phyloP scores from a whole-genome alignment of 2,329 filamentous ascomycete species.

The Paecilomyces dactylethromorphus region DNA sequence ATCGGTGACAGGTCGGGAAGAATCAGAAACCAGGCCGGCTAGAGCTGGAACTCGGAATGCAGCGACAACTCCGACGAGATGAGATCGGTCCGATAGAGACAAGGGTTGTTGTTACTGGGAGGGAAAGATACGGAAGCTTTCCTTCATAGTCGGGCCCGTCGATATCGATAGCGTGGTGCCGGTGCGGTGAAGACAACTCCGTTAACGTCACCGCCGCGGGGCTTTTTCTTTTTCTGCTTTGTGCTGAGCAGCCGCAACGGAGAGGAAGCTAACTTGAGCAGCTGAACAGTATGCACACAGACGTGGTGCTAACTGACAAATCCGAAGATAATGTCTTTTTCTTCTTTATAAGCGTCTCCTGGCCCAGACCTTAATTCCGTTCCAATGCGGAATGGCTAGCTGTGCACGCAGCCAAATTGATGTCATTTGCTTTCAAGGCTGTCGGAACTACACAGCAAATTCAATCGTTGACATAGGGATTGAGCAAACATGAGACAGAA shows the following conservation, averaged over 20 bases:
- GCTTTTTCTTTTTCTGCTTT: background rate
- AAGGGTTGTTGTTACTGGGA: background rate
- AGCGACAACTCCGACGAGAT: constrained; percentile 2
- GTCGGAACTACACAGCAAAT: background rate
- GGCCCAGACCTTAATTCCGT: background rate
- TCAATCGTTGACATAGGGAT: background rate
- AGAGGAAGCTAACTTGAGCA: background rate
- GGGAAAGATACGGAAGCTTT: background rate
- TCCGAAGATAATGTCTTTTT: background rate
- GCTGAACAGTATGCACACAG: too few relatives aligned
- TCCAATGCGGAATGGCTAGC: background rate
- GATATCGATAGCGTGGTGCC: background rate
- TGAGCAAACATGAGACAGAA: background rate
- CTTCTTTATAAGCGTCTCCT: background rate
- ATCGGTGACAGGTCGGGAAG: constrained; percentile 1
- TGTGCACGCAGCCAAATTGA: background rate
- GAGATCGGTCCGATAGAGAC: constrained; percentile 16
- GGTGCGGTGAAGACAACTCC: constrained; percentile 19
- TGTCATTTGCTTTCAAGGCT: background rate
- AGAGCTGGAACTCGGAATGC: background rate
- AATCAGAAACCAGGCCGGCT: background rate
- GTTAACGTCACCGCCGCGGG: constrained; percentile 15
- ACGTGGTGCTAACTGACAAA: background rate
- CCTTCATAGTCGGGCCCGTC: background rate
- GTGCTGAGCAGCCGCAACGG: constrained; percentile 1